Evolutionary conservation across 2,329 filamentous ascomycete species (phyloP), one percentile per base, ranked within the genome.

Genomic region (Sclerotinia nivalis): DNA sequence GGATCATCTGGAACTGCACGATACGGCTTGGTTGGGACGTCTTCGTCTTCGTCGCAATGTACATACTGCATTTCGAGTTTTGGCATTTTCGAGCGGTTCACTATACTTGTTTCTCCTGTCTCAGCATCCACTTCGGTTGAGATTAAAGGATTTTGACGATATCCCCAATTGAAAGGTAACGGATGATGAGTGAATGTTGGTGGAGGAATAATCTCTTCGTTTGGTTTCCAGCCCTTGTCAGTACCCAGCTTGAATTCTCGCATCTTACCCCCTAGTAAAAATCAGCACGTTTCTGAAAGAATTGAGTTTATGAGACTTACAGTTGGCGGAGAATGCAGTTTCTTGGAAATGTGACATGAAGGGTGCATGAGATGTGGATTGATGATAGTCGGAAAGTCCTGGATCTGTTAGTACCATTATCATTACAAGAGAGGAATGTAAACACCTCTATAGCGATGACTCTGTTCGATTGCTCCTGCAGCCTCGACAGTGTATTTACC

Each of bases 311-410:
- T n/a, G 71, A 70, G 64, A 59, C 80, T 75, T 82, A 92, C 92
- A 89, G 73, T 92, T 85, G 72, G 91, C 89, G 2, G 90, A 87
- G 9, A 96, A 81, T 37, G 96, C 84, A 68, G 90, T 87, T 3
- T 93, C 85, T 66, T 87, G 85, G 70, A 97, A 88, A 71, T 89
- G 87, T 45, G 85, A 85, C 76, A 93, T 88, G 78, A 96, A 92
- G 0, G 86, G 82, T 59, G 90, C 90, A 49, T 86, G 85, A 20
- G 85, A 84, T 65, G 91, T 89, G 31, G 92, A 88, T 80, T 90
- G 95, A 76, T 96, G 93, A 77, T 96, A 96, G 80, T 98, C 95
- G 12, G 93, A 90, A 73, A 97, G 84, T 45, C 86, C 87, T 88
- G 37, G n/a, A 68, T 45, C 70, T 31, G 49, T 72, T 28, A 71